A percentile compares a stretch with the other conserved stretches of the same genome.
phyloP scores from a whole-genome alignment of 139 green algal species.

The Chlamydomonas sp. region DNA sequence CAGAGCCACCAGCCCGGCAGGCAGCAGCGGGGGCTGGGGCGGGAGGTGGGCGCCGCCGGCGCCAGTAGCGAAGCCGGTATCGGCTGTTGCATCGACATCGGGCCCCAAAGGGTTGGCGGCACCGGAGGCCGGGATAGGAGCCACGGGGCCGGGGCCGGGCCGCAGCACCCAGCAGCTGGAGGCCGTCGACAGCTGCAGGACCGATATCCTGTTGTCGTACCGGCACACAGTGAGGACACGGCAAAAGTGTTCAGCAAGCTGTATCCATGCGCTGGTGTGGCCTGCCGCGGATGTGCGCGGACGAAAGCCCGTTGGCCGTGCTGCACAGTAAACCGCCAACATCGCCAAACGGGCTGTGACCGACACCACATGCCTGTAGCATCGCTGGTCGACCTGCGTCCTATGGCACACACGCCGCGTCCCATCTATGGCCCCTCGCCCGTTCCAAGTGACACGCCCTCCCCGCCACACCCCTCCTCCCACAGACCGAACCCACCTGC shows the following conservation, averaged over 20 bases:
- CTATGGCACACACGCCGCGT: too few species aligned
- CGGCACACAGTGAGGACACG: neutral
- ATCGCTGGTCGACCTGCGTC: too few species aligned
- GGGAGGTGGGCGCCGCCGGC: neutral
- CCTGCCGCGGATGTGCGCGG: too few species aligned
- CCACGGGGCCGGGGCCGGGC: neutral
- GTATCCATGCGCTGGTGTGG: neutral
- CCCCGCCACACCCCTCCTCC: too few species aligned
- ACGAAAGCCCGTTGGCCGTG: too few species aligned
- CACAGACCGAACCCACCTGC: constrained; percentile 19
- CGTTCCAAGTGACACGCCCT: too few species aligned
- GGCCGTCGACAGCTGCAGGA: constrained; percentile 24
- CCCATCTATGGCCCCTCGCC: too few species aligned
- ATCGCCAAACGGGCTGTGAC: too few species aligned
- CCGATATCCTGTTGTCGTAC: constrained; percentile 6
- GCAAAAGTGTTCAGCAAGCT: constrained; percentile 1
- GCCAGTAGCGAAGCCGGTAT: neutral
- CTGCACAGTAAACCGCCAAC: too few species aligned
- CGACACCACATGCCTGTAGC: too few species aligned
- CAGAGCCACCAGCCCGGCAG: constrained; percentile 6
- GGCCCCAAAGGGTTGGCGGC: neutral
- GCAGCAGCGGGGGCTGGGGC: neutral
- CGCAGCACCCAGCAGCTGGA: constrained; percentile 15
- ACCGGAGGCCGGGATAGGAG: neutral
- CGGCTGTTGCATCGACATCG: neutral